Evolutionary conservation across 83 land plant genomes (phyloP), one percentile per base, ranked within the genome.

Genomic region (Diphasiastrum complanatum): DNA sequence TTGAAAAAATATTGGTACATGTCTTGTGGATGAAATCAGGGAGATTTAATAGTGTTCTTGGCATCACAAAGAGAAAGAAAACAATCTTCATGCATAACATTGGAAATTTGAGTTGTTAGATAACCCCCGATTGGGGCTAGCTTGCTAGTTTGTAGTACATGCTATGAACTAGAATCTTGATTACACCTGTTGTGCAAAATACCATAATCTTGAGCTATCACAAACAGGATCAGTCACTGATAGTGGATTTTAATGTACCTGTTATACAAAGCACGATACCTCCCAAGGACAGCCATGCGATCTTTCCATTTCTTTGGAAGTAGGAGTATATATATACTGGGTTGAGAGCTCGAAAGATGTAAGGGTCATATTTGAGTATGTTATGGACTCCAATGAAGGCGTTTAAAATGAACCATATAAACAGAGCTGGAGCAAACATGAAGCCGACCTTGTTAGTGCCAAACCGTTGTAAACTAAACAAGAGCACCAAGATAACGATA

Each of bases 221-320:
- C n/a, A n/a, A n/a, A n/a, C n/a, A n/a, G n/a, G n/a, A n/a, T n/a
- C n/a, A n/a, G n/a, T n/a, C n/a, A n/a, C n/a, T n/a, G n/a, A n/a
- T n/a, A n/a, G n/a, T n/a, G n/a, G n/a, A n/a, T n/a, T 60, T 60
- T 28, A 5, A 2, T 45, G 35, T 73, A 70, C 77, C 77, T 74
- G 72, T 74, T 20, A 74, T 62, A 46, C 72, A 74, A 3, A 74
- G 77, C 2, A 74, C 73, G 8, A 68, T 47, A 11, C 77, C 77
- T 40, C 77, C 73, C 22, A 74, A 45, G 8, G 77, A 74, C 18
- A 28, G 14, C 77, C 77, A 74, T 14, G 45, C 77, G 1, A 47
- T 34, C 24, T 35, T 5, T 18, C 30, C 5, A 12, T 45, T 67
- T 18, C 32, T 5, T 20, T 23, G 10, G 50, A 74, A 68, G 32